Conservation (phyloP, 352 stramenopile genomes). For the Globisporangium cederbergense region DNA sequence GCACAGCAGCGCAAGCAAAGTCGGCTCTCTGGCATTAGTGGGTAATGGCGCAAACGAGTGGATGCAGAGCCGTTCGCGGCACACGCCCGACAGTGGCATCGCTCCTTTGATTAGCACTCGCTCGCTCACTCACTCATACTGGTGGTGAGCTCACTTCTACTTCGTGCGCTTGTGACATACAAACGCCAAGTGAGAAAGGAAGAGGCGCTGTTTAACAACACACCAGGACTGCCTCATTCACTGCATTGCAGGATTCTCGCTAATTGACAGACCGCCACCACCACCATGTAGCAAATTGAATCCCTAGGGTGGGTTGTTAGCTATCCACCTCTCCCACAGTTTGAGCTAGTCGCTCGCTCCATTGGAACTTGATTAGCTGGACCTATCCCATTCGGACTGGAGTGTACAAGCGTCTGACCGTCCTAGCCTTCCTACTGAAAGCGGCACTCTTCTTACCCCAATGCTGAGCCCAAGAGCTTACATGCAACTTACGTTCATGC, state of each 20-base stretch:
- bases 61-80: constrained; percentile 13
- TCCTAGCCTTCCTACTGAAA: too few relatives aligned
- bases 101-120: neutral
- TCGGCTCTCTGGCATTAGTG: constrained; percentile 1
- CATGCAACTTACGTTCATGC: neutral
- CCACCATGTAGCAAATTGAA: too few relatives aligned
- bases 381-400: too few relatives aligned
- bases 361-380: neutral
- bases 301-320: neutral
- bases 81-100: constrained; percentile 16
- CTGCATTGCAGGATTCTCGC: too few relatives aligned
- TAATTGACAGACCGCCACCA: too few relatives aligned
- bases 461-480: neutral
- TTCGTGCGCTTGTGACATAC: neutral
- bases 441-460: too few relatives aligned
- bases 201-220: constrained; percentile 2
- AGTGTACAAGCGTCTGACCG: too few relatives aligned
- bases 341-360: neutral
- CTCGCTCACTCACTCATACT: neutral
- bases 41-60: constrained; percentile 14
- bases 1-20: neutral
- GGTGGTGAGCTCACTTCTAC: neutral
- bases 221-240: neutral
- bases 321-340: neutral
- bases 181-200: constrained; percentile 3